These are phyloP conservation scores for Epichloe coenophiala DNA, from an alignment of 2,329 filamentous ascomycete species.

Conservation along the genomic window DNA sequence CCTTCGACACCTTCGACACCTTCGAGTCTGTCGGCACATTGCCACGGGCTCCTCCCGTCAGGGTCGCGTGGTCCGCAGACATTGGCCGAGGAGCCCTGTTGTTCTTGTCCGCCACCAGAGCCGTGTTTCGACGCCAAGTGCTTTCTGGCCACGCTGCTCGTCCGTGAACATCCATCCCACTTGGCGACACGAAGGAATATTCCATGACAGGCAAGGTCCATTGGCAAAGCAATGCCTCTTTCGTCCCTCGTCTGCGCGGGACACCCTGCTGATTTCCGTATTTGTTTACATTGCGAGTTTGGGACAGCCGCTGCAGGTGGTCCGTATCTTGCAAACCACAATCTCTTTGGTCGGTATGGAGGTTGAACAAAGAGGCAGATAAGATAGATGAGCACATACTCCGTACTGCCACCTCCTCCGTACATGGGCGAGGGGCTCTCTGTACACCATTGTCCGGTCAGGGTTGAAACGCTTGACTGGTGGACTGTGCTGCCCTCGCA, in stretches of 20 bases:
- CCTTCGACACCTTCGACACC: no score
- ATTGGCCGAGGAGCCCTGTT: slow-evolving; percentile 15
- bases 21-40: slow-evolving; percentile 1
- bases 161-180: neutral
- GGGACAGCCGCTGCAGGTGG: neutral
- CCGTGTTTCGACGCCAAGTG: slow-evolving; percentile 1
- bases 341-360: neutral
- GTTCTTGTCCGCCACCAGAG: neutral
- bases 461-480: no score
- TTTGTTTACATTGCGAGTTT: neutral
- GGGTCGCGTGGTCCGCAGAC: slow-evolving; percentile 18
- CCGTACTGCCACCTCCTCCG: neutral
- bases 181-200: neutral
- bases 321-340: neutral
- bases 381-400: neutral
- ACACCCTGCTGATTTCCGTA: neutral
- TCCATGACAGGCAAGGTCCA: neutral
- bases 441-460: no score
- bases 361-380: neutral
- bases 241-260: neutral
- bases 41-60: slow-evolving; percentile 15
- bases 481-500: no score
- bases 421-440: neutral
- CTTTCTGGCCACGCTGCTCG: neutral
- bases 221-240: neutral